Conservation (phyloP, 2,329 filamentous ascomycete species). For the Helotiales sp. region DNA sequence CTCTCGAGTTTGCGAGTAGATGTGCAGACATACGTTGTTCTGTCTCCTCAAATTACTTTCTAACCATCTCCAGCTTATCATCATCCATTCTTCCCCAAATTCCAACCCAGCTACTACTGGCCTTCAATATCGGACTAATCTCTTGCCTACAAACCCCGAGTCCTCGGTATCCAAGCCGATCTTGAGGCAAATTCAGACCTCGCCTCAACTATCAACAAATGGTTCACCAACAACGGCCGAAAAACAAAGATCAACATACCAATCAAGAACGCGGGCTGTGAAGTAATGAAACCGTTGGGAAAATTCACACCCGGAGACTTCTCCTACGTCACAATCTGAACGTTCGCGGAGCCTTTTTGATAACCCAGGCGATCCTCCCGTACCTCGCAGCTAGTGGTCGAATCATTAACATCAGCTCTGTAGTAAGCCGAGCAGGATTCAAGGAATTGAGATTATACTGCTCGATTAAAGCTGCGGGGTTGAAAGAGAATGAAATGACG, state of each 20-base stretch:
- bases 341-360: constrained; percentile 49
- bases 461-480: constrained; percentile 27
- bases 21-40: constrained; percentile 26
- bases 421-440: constrained; percentile 17
- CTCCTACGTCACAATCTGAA: constrained; percentile 73
- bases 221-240: background rate
- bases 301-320: constrained; percentile 64
- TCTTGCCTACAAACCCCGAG: constrained; percentile 61
- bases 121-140: constrained; percentile 31
- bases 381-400: constrained; percentile 19
- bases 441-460: constrained; percentile 23
- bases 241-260: constrained; percentile 70
- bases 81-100: constrained; percentile 15
- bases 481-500: constrained; percentile 28
- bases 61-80: constrained; percentile 15
- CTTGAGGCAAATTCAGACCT: constrained; percentile 65
- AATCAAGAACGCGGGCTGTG: constrained; percentile 78
- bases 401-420: constrained; percentile 30
- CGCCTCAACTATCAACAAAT: constrained; percentile 55
- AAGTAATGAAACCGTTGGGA: constrained; percentile 36
- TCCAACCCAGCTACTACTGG: constrained; percentile 1
- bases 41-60: background rate
- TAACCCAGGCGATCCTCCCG: constrained; percentile 28
- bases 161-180: constrained; percentile 69
- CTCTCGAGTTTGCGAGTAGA: constrained; percentile 22